Evolutionary conservation across 495 filamentous ascomycete genomes (phyloP), one percentile per base, ranked within the genome.

Genomic region (Hypoxylon perforatum): DNA sequence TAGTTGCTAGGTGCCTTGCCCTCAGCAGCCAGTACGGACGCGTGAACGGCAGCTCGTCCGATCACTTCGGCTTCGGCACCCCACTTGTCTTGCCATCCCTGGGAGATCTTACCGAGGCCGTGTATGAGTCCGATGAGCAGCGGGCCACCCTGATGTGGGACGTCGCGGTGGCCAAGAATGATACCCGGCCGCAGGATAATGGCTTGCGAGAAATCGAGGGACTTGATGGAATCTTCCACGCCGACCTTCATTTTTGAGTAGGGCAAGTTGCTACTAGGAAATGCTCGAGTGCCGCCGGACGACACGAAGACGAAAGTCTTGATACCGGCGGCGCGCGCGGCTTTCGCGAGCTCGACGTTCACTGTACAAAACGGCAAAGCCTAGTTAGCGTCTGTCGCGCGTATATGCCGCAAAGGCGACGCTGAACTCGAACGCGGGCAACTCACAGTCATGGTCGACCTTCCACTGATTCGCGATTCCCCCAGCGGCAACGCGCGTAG

Each of bases 241-340:
- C 92, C 89, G 11, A 81, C 83, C 80, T 96, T 96, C 90, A 96
- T 94, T 67, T 85, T 82, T 3, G 76, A 48, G 71, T 94, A 93
- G 0, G 86, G 81, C 3, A 86, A 64, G 0, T 57, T 57, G 28
- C 36, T 47, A 48, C 17, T 42, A 7, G 71, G 4, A 6, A 77
- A 1, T 0, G 84, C 84, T 11, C 76, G 65, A 12, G 82, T 81
- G 18, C 85, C 85, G 3, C 63, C 73, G 17, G 81, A 78, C 0
- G 90, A 92, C 36, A 92, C 81, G 57, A 94, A 83, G 1, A 92
- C 88, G 67, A 86, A 93, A 33, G 84, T 86, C 62, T 86, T 84
- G 17, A 84, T 81, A 1, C 90, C 90, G 17, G 84, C 84, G 10
- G 83, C 78, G 64, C 83, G 88, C 45, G 91, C 90, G 0, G 88